Base-by-base conservation (phyloP, 805 yeast genomes). In the Zygoascus flipseniorum region DNA sequence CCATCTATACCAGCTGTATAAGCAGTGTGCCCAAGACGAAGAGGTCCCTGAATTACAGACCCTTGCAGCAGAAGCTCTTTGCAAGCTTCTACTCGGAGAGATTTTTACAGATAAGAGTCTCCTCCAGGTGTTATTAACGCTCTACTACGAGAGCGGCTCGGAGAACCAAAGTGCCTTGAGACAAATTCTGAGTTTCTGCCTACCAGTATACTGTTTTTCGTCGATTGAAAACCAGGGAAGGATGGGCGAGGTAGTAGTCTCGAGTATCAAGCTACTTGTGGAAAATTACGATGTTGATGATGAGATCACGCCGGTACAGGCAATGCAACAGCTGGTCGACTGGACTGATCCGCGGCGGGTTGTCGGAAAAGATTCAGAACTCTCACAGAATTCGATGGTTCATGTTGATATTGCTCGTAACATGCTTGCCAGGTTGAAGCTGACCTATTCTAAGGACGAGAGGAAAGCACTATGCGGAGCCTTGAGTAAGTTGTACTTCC, bases 141-240 rank as follows among this genome's bases (percentile, higher is more conserved):
- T 86, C 0, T 92, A 89, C 62, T 90, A 87, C 69, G 82, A 85
- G 51, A 89, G 93, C 0, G 67, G 72, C 3, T 83, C 83, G 52
- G 68, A 78, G 5, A 69, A 73, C 5, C 88, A 88, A 60, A 83
- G 79, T 53, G 79, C 82, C 14, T 72, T 90, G 56, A 74, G 82
- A 48, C 97, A 90, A 66, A 86, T 86, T 0, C 77, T 90, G 55
- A 80, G 93, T 9, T 90, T 87, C 62, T 89, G 96, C 65, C 74
- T 90, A 16, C 97, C 97, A 0, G 95, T 86, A 0, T 89, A 86
- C 65, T 82, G 93, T 41, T 85, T 81, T 63, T 85, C 95, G 35
- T 89, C 83, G 61, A 72, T 74, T 0, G 70, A 71, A 16, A 95
- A 89, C 65, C 97, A 88, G 65, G 76, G 75, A 48, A 74, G 82